Evolutionary conservation across 75 land plant species (phyloP), one percentile per base, ranked within the genome.

Genomic region (Ceratopteris richardii): DNA sequence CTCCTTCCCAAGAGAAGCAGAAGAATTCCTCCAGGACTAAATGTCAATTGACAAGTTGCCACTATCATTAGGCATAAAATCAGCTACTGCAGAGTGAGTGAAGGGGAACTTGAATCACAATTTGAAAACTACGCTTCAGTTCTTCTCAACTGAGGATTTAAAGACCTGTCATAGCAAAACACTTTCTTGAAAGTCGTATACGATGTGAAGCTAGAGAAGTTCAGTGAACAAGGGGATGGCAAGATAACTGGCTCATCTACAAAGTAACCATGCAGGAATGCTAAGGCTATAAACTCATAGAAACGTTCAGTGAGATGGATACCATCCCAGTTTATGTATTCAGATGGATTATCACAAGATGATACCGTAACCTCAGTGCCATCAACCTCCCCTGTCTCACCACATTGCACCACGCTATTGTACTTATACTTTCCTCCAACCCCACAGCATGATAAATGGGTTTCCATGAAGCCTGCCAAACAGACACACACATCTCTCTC

Each of bases 271-370:
- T 31, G 31, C 10, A 68, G 30, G 27, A 61, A 51, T 17, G 23
- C 51, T 47, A 29, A 50, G 29, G 70, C 44, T 21, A 68, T 52
- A 17, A 64, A 58, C 29, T 57, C 40, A 59, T 70, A 57, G 51
- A 57, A 62, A 16, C 58, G 70, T 31, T 70, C 22, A 7, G 72
- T 70, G 41, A 43, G 54, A 40, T 70, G 72, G 51, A 70, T 40
- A 4, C 72, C 72, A 55, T 63, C 72, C 72, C 72, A 69, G 26
- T 50, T 54, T 0, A 63, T 25, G 59, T 53, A 63, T 24, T 20
- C 24, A 17, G 30, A 41, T n/a, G 72, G 72, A 22, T 54, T 53
- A 0, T 44, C 43, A 36, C 72, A 69, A 5, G 47, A 29, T n/a
- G 28, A 14, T 7, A 19, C 36, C 1, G 56, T 63, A 14, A 51